These are phyloP conservation scores for Claviceps pazoutovae DNA, from an alignment of 2,329 filamentous ascomycete species.

Conservation along the genomic window DNA sequence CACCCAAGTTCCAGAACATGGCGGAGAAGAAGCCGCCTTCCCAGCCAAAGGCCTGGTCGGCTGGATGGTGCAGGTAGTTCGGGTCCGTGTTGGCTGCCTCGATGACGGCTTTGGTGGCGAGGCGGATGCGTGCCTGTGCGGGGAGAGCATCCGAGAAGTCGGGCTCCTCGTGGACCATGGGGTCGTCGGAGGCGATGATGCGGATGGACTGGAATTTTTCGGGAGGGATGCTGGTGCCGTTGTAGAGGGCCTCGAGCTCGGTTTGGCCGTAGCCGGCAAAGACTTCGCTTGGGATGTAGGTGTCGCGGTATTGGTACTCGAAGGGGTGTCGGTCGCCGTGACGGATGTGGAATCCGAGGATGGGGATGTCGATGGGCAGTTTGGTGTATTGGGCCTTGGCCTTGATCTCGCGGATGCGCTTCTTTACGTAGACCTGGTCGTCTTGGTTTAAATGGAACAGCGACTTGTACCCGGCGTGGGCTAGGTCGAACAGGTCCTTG, in stretches of 20 bases:
- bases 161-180: slow-evolving; percentile 52
- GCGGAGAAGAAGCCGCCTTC: slow-evolving; percentile 74
- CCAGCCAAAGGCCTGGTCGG: slow-evolving; percentile 70
- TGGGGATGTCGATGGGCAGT: slow-evolving; percentile 21
- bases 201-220: slow-evolving; percentile 31
- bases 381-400: slow-evolving; percentile 28
- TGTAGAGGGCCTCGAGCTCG: slow-evolving; percentile 37
- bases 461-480: slow-evolving; percentile 55
- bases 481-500: slow-evolving; percentile 52
- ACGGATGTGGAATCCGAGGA: slow-evolving; percentile 64
- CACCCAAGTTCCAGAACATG: slow-evolving; percentile 68
- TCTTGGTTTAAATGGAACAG: slow-evolving; percentile 56
- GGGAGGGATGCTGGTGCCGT: slow-evolving; percentile 24
- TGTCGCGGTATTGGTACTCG: slow-evolving; percentile 61
- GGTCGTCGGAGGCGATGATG: slow-evolving; percentile 69
- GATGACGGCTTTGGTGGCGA: slow-evolving; percentile 48
- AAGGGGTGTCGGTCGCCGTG: slow-evolving; percentile 66
- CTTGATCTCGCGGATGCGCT: slow-evolving; percentile 43
- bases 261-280: slow-evolving; percentile 49
- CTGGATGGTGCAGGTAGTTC: slow-evolving; percentile 46
- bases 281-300: slow-evolving; percentile 61
- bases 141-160: slow-evolving; percentile 45
- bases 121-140: slow-evolving; percentile 63
- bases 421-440: slow-evolving; percentile 50
- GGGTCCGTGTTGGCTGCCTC: slow-evolving; percentile 28